These are phyloP conservation scores for Syncephalis plumigaleata DNA, from an alignment of 371 early-diverging fungal genomes.

Conservation along the genomic window DNA sequence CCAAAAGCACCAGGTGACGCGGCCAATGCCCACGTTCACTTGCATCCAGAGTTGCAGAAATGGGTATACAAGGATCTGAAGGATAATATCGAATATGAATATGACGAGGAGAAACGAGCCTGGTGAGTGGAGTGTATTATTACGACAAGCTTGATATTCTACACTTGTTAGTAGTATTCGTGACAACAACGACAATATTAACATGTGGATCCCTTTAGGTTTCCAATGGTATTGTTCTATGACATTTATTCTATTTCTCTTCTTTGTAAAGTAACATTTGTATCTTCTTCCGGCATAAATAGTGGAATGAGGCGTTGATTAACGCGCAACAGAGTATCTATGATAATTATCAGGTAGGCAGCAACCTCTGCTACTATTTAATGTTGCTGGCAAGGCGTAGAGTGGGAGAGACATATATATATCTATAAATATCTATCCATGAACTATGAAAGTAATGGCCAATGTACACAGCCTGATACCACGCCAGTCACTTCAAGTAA, in stretches of 20 bases:
- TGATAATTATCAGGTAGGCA: conserved; percentile 16
- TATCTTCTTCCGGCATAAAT: conserved; percentile 1
- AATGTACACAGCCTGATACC: not conserved
- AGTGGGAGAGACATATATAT: conserved; percentile 32
- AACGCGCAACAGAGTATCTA: conserved; percentile 68
- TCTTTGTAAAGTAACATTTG: too few relatives aligned
- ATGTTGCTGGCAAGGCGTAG: conserved; percentile 1
- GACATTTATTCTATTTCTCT: too few relatives aligned
- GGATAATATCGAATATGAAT: conserved; percentile 66
- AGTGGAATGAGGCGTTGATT: conserved; percentile 60
- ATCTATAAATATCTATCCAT: conserved; percentile 7
- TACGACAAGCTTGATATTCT: too few relatives aligned
- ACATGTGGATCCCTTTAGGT: too few relatives aligned
- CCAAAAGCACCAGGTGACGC: too few relatives aligned
- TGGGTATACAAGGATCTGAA: conserved; percentile 9
- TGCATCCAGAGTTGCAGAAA: too few relatives aligned
- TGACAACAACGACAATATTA: too few relatives aligned
- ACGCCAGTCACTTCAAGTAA: not conserved
- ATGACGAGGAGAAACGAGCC: conserved; percentile 52
- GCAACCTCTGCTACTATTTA: too few relatives aligned
- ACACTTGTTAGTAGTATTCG: too few relatives aligned
- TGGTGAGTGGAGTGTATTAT: too few relatives aligned
- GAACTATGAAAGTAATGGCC: not conserved
- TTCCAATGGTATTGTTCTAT: conserved; percentile 49
- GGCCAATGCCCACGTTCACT: too few relatives aligned